Percentiles rank a stretch among this genome's conserved stretches.
phyloP scores from a whole-genome alignment of 306 rosid species.

The Astragalus membranaceus region DNA sequence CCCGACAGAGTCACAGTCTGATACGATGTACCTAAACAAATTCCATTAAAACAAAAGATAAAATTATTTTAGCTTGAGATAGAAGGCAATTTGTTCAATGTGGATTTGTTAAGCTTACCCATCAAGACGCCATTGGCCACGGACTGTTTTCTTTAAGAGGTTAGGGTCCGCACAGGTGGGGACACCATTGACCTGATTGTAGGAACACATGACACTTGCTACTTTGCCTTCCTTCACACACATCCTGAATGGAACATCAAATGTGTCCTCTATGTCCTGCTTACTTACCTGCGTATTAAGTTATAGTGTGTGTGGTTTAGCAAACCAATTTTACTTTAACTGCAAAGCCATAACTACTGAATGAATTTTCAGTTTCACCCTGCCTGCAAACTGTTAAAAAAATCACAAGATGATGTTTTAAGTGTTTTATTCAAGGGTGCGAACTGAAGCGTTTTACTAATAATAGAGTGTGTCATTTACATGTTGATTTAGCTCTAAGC shows the following conservation, averaged over 20 bases:
- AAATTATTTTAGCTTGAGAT: not conserved
- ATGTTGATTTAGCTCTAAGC: not conserved
- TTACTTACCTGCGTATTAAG: slow-evolving; percentile 61
- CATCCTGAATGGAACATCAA: slow-evolving; percentile 82
- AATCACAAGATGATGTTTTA: too few relatives aligned
- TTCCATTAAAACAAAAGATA: not conserved
- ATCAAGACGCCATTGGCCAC: slow-evolving; percentile 69
- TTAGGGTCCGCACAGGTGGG: slow-evolving; percentile 96
- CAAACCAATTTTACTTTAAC: too few relatives aligned
- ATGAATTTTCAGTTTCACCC: too few relatives aligned
- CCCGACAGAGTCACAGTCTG: slow-evolving; percentile 89
- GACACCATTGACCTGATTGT: slow-evolving; percentile 91
- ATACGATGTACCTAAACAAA: slow-evolving; percentile 69
- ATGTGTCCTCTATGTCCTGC: slow-evolving; percentile 86
- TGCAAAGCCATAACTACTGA: too few relatives aligned
- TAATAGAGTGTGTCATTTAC: too few relatives aligned
- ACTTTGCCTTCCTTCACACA: slow-evolving; percentile 86
- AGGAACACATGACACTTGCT: slow-evolving; percentile 92
- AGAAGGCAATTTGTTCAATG: not conserved
- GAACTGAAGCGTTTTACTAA: too few relatives aligned
- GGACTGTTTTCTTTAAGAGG: slow-evolving; percentile 65
- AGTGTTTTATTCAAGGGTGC: too few relatives aligned
- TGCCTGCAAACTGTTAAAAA: too few relatives aligned
- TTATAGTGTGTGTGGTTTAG: not conserved
- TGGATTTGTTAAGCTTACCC: slow-evolving; percentile 35